These are phyloP conservation scores for Suillus luteus DNA, from an alignment of 768 basidiomycete species.

Conservation along the genomic window DNA sequence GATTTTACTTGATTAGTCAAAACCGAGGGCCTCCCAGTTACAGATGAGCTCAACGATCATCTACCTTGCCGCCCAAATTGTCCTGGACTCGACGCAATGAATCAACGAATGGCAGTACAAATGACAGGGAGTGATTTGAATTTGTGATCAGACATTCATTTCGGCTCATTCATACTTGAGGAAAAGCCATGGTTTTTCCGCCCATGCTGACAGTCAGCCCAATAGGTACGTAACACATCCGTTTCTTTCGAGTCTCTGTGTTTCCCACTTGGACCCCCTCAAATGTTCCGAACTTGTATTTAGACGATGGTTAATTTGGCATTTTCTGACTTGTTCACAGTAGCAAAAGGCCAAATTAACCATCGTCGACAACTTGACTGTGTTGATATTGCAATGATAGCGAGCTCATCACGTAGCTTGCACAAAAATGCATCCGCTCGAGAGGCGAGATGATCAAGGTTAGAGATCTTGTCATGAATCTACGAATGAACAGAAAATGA, in stretches of 20 bases:
- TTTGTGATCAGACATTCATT: slow-evolving; percentile 43
- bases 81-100: background rate
- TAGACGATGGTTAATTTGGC: background rate
- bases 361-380: background rate
- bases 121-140: background rate
- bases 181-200: background rate
- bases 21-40: slow-evolving; percentile 16
- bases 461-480: background rate
- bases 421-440: background rate
- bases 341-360: background rate
- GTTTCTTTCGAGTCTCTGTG: background rate
- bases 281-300: background rate
- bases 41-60: slow-evolving; percentile 27
- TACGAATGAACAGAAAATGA: background rate
- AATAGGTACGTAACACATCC: background rate
- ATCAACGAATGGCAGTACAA: slow-evolving; percentile 7
- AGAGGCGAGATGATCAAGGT: background rate
- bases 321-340: background rate
- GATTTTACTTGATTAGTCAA: background rate
- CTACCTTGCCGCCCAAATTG: slow-evolving; percentile 13
- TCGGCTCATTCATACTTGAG: slow-evolving; percentile 33
- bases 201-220: background rate
- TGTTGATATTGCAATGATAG: background rate
- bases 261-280: background rate
- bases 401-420: background rate